These are phyloP conservation scores for Pseudonitzschia multistriata DNA, from an alignment of 108 stramenopile species.

Conservation along the genomic window DNA sequence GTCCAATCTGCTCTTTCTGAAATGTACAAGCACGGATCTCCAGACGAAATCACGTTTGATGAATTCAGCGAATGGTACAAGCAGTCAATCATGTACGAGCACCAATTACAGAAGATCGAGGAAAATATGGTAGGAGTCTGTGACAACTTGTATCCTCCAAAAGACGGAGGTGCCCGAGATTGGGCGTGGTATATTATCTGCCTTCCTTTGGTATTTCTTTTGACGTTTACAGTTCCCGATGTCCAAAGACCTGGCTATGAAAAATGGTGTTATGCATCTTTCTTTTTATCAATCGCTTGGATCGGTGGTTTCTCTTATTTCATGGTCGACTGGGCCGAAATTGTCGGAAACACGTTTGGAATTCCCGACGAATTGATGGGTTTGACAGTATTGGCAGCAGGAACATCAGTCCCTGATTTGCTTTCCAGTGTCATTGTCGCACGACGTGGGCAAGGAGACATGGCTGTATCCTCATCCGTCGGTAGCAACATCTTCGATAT, in stretches of 20 bases:
- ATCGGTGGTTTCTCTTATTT: slow-evolving; percentile 78
- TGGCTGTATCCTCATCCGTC: slow-evolving; percentile 83
- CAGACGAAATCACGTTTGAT: slow-evolving; percentile 68
- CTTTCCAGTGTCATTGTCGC: slow-evolving; percentile 84
- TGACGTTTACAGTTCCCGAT: slow-evolving; percentile 81
- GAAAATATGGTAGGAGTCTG: slow-evolving; percentile 62
- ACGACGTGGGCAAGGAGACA: slow-evolving; percentile 79
- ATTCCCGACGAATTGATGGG: slow-evolving; percentile 81
- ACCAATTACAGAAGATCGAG: slow-evolving; percentile 54
- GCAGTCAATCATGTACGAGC: slow-evolving; percentile 55
- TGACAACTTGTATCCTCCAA: slow-evolving; percentile 52
- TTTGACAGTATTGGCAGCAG: slow-evolving; percentile 79
- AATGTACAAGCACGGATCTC: slow-evolving; percentile 59
- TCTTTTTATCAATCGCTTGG: slow-evolving; percentile 79
- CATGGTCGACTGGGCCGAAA: slow-evolving; percentile 86
- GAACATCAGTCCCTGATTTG: slow-evolving; percentile 83
- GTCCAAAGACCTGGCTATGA: slow-evolving; percentile 63
- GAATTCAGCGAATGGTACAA: slow-evolving; percentile 77
- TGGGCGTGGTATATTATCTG: slow-evolving; percentile 60
- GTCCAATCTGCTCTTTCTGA: slow-evolving; percentile 53
- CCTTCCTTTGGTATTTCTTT: slow-evolving; percentile 55
- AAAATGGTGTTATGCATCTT: slow-evolving; percentile 79
- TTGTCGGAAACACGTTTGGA: slow-evolving; percentile 76
- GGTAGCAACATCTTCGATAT: slow-evolving; percentile 87
- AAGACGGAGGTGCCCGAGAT: slow-evolving; percentile 30